These are phyloP conservation scores for Diplosphaera chodatii DNA, from an alignment of 139 green algal genomes.

Conservation along the genomic window DNA sequence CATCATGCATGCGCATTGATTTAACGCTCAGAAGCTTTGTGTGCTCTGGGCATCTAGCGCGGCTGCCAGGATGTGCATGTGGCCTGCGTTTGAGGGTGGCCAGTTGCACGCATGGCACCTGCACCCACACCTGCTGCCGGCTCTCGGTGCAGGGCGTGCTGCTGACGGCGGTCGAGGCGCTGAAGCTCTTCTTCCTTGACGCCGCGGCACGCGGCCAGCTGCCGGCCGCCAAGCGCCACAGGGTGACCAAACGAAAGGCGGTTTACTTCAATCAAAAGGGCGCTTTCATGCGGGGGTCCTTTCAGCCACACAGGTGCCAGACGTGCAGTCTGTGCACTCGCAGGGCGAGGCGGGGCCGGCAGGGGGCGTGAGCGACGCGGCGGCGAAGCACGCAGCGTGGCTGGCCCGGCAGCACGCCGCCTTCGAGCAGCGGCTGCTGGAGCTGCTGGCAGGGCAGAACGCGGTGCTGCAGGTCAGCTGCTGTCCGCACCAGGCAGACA, in stretches of 20 bases:
- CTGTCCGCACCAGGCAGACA: background rate
- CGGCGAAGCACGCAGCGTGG: constrained; percentile 25
- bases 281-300: too few species aligned
- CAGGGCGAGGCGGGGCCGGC: background rate
- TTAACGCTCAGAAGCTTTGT: too few species aligned
- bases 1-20: background rate
- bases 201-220: constrained; percentile 24
- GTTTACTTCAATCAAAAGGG: too few species aligned
- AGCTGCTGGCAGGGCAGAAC: constrained; percentile 5
- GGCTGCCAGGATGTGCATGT: too few species aligned
- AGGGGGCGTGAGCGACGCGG: background rate
- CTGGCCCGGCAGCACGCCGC: constrained; percentile 39
- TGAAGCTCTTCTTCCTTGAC: constrained; percentile 54
- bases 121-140: background rate
- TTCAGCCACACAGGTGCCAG: too few species aligned
- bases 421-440: constrained; percentile 23
- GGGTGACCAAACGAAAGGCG: too few species aligned
- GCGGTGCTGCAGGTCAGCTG: background rate
- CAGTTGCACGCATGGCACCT: background rate
- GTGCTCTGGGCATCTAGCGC: too few species aligned
- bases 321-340: too few species aligned
- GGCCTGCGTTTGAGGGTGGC: too few species aligned
- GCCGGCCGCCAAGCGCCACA: constrained; percentile 9
- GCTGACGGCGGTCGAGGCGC: constrained; percentile 28
- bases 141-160: constrained; percentile 12